A percentile compares a stretch with the other conserved stretches of the same genome.
phyloP scores from a whole-genome alignment of 1,139 yeast species.

The Zygosaccharomyces pseudobailii region DNA sequence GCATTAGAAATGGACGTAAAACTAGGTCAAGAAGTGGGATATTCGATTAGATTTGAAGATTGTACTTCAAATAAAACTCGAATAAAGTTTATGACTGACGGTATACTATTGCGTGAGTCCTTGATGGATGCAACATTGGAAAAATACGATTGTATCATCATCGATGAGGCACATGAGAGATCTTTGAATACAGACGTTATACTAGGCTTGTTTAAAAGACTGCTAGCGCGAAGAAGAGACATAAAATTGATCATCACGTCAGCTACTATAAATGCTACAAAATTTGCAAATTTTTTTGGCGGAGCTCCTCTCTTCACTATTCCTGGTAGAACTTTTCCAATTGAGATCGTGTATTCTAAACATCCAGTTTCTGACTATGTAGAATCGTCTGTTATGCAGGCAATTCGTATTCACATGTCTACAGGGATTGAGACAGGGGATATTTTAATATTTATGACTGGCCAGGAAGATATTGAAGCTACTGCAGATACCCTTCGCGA shows the following conservation, averaged over 20 bases:
- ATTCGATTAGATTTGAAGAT: slow-evolving; percentile 87
- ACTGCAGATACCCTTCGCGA: slow-evolving; percentile 67
- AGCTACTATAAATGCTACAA: slow-evolving; percentile 88
- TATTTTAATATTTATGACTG: slow-evolving; percentile 90
- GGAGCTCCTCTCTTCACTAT: slow-evolving; percentile 82
- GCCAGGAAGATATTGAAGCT: slow-evolving; percentile 91
- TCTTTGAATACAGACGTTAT: slow-evolving; percentile 81
- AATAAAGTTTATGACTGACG: slow-evolving; percentile 92
- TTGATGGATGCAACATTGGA: slow-evolving; percentile 61
- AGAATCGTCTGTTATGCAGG: slow-evolving; percentile 80
- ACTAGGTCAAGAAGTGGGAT: slow-evolving; percentile 91
- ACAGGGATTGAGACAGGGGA: slow-evolving; percentile 58
- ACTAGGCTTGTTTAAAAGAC: slow-evolving; percentile 66
- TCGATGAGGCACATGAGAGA: slow-evolving; percentile 97
- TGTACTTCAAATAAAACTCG: slow-evolving; percentile 54
- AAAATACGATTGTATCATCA: slow-evolving; percentile 75
- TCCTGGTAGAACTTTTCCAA: slow-evolving; percentile 92
- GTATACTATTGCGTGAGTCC: slow-evolving; percentile 76
- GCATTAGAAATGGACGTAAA: slow-evolving; percentile 94
- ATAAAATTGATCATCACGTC: slow-evolving; percentile 82
- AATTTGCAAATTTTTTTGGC: slow-evolving; percentile 76
- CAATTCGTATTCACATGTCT: slow-evolving; percentile 65
- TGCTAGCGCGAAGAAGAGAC: slow-evolving; percentile 61
- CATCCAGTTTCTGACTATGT: slow-evolving; percentile 73
- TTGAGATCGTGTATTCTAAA: slow-evolving; percentile 64